These are phyloP conservation scores for Astrocystis sublimbata DNA, from an alignment of 495 filamentous ascomycete genomes.

Conservation along the genomic window DNA sequence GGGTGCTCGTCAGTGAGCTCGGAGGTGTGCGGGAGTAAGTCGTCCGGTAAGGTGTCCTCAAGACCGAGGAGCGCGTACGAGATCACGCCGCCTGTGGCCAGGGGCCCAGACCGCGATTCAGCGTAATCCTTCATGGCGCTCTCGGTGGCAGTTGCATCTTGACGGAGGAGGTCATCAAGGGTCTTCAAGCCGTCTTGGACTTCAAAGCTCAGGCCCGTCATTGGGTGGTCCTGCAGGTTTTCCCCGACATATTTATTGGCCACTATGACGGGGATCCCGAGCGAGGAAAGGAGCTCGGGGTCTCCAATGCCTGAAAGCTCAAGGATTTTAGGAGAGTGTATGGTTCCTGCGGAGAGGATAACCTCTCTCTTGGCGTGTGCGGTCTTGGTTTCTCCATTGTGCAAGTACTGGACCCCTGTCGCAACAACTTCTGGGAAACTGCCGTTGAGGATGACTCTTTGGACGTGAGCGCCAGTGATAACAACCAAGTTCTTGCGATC, in stretches of 20 bases:
- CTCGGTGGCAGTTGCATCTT: not conserved
- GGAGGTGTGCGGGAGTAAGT: not conserved
- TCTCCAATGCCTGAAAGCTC: conserved; percentile 60
- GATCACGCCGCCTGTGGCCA: not conserved
- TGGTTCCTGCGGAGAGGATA: conserved; percentile 53
- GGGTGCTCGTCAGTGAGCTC: not conserved
- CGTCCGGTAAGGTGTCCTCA: not conserved
- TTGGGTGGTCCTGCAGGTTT: conserved; percentile 59
- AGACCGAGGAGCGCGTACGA: not conserved
- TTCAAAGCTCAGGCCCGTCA: conserved; percentile 34
- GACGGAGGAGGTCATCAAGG: not conserved
- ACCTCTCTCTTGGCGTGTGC: conserved; percentile 47
- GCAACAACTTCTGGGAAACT: conserved; percentile 15
- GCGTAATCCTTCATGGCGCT: not conserved
- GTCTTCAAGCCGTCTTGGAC: conserved; percentile 2
- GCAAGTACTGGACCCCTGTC: conserved; percentile 50
- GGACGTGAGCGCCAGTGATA: conserved; percentile 41
- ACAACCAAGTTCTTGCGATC: conserved; percentile 45
- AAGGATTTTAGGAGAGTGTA: conserved; percentile 57
- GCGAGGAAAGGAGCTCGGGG: conserved; percentile 37
- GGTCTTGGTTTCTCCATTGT: not conserved
- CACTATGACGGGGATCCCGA: conserved; percentile 46
- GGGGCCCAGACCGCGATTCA: not conserved
- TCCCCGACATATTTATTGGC: conserved; percentile 53
- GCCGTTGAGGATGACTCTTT: conserved; percentile 37